Conservation (phyloP, 495 filamentous ascomycete species). For the Podospora pseudoanserina region DNA sequence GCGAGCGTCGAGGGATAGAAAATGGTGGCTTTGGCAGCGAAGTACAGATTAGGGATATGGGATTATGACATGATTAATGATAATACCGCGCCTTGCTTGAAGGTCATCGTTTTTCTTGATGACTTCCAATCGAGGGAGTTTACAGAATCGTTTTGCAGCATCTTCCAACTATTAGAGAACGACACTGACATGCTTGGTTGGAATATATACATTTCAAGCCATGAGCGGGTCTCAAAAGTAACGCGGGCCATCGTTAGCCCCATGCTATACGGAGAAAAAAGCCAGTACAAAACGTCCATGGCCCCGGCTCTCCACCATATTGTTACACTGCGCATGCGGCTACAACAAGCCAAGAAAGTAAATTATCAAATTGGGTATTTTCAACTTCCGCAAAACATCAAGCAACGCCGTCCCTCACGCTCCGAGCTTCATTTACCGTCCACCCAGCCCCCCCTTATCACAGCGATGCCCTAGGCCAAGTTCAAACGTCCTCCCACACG, state of each 20-base stretch:
- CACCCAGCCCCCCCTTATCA: not conserved
- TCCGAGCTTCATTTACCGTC: not conserved
- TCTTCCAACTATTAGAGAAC: not conserved
- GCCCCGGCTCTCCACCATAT: not conserved
- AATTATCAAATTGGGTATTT: slow-evolving; percentile 6
- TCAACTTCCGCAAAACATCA: slow-evolving; percentile 5
- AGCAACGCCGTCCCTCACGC: not conserved
- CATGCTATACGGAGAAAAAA: not conserved
- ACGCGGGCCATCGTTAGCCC: not conserved
- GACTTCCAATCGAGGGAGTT: not conserved
- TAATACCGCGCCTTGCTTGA: not conserved
- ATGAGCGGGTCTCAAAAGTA: not conserved
- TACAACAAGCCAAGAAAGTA: slow-evolving; percentile 3
- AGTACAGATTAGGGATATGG: not conserved
- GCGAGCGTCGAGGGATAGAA: not conserved
- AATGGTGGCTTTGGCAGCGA: not conserved
- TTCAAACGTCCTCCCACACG: not conserved
- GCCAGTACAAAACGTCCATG: not conserved
- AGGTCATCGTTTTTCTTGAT: not conserved
- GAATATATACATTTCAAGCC: slow-evolving; percentile 4
- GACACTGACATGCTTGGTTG: not conserved
- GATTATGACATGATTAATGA: not conserved
- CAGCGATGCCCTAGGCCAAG: not conserved
- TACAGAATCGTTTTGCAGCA: not conserved
- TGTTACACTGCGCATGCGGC: not conserved